Conservation (phyloP, 495 filamentous ascomycete species). For the Penicillium bovifimosum region DNA sequence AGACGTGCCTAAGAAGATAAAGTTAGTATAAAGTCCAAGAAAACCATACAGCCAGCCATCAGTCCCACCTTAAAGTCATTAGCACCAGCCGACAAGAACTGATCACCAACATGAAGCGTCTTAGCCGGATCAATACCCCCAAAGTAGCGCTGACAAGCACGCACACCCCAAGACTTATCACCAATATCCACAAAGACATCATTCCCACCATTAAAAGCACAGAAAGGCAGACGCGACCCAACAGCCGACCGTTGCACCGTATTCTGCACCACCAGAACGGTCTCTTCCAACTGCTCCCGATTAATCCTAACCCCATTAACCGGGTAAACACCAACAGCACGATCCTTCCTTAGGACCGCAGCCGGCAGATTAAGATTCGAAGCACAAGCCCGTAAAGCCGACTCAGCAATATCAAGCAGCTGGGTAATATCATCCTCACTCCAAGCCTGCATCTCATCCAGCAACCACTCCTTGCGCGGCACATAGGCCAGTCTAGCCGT, state of each 20-base stretch:
- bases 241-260: constrained; percentile 75
- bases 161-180: constrained; percentile 93
- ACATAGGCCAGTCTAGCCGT: constrained; percentile 49
- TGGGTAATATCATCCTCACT: constrained; percentile 66
- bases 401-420: constrained; percentile 82
- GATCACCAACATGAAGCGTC: constrained; percentile 86
- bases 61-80: constrained; percentile 93
- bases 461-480: constrained; percentile 66
- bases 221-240: constrained; percentile 75
- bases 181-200: constrained; percentile 99
- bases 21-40: not conserved
- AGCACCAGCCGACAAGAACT: constrained; percentile 90
- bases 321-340: constrained; percentile 86
- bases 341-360: constrained; percentile 77
- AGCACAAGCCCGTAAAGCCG: constrained; percentile 72
- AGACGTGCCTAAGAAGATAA: constrained; percentile 45
- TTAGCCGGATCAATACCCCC: constrained; percentile 59
- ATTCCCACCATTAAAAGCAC: constrained; percentile 95
- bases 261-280: constrained; percentile 88
- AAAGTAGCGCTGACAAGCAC: constrained; percentile 89
- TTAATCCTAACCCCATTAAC: constrained; percentile 55
- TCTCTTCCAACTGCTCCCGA: constrained; percentile 91
- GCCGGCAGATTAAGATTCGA: constrained; percentile 71
- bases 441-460: constrained; percentile 87
- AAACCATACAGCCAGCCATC: not conserved